Base-by-base conservation (phyloP, 768 basidiomycete genomes). In the Clathrus columnatus region DNA sequence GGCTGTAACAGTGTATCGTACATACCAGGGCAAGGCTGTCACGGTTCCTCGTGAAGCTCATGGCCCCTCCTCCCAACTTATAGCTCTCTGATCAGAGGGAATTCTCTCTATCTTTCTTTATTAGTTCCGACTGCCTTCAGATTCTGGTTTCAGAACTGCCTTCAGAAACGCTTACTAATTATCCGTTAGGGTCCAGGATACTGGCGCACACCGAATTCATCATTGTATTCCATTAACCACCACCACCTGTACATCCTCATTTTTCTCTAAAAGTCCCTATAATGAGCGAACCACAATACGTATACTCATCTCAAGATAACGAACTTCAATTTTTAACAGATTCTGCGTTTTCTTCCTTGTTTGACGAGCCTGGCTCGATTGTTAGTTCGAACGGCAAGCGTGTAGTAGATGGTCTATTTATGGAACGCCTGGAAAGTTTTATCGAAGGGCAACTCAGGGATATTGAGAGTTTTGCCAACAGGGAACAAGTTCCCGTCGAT, bases 361-460 rank as follows among this genome's bases (percentile, higher is more conserved):
- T 55, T 27, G 54, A 55, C 32, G 26, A 55, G 23, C 7, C 54
- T 18, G n/a, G 11, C n/a, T 5, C 30, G 0, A 7, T 18, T 27
- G 4, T 11, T 10, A 27, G 10, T 24, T 28, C 57, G 32, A 64
- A 67, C 54, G 62, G 66, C 30, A 59, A 59, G 45, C 67, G 61
- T 47, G 60, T 70, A 29, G 69, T 69, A 44, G 77, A 84, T 61
- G 76, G 61, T 5, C 70, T 85, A n/a, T 85, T 80, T 62, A 67
- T 79, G 53, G 83, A 86, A 64, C 73, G 84, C 32, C 69, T 86
- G 45, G 80, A 85, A 54, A 72, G 79, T 0, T 81, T 86, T 61
- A 79, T 81, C 67, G 76, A 80, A 54, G 81, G 80, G 63, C 75
- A 69, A 50, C 65, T 82, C 7, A 69, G 68, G 7, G 83, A 84